These are phyloP conservation scores for Aspergillus avenaceus DNA, from an alignment of 495 filamentous ascomycete species.

Conservation along the genomic window DNA sequence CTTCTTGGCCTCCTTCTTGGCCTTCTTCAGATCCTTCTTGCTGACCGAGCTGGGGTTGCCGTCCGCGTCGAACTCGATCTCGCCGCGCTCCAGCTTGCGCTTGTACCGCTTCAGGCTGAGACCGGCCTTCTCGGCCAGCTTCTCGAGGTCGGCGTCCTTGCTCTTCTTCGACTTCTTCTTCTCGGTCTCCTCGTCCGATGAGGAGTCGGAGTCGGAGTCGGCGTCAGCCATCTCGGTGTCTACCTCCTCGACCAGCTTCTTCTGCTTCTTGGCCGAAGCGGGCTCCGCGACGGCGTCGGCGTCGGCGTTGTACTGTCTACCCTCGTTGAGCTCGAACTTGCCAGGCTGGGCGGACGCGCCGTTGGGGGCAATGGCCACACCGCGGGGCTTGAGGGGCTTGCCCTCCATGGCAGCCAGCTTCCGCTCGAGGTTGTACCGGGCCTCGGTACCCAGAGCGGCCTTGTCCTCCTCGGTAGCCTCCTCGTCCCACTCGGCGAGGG, in stretches of 20 bases:
- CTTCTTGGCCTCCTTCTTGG: constrained; percentile 62
- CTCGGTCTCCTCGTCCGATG: constrained; percentile 34
- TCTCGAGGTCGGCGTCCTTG: constrained; percentile 51
- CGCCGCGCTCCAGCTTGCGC: constrained; percentile 65
- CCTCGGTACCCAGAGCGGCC: constrained; percentile 66
- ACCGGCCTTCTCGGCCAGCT: constrained; percentile 57
- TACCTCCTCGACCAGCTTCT: constrained; percentile 51
- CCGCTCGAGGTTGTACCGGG: constrained; percentile 77
- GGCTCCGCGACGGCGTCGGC: constrained; percentile 75
- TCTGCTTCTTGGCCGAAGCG: constrained; percentile 43
- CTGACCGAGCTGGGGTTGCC: constrained; percentile 59
- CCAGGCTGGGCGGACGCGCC: constrained; percentile 54
- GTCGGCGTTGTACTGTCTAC: constrained; percentile 93
- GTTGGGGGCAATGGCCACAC: constrained; percentile 70
- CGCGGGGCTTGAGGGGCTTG: constrained; percentile 76
- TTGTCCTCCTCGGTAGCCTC: constrained; percentile 85
- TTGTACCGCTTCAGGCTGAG: constrained; percentile 66
- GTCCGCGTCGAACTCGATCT: constrained; percentile 55
- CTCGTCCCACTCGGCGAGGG: constrained; percentile 76
- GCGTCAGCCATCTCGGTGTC: constrained; percentile 56
- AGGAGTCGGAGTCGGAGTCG: constrained; percentile 32
- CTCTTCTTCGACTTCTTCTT: constrained; percentile 46
- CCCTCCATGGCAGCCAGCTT: constrained; percentile 83
- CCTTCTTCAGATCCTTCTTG: constrained; percentile 76
- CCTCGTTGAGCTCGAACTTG: constrained; percentile 91